Evolutionary conservation across 2,329 filamentous ascomycete species (phyloP).

Genomic region (Biscogniauxia sp.): DNA sequence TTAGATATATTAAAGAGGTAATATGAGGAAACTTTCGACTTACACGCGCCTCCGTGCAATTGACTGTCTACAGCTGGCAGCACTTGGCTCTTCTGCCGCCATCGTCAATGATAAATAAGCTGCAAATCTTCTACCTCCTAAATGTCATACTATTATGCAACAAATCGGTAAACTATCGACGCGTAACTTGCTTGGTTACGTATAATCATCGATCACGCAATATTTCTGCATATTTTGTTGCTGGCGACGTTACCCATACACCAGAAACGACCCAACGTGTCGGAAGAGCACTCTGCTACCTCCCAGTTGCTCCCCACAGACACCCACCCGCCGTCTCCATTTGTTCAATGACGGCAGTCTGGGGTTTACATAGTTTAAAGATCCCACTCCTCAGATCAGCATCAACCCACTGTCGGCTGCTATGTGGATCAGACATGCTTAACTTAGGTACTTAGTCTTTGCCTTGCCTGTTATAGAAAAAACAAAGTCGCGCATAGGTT

Average conservation of each 20-base stretch:
- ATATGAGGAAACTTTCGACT: not conserved
- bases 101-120: not conserved
- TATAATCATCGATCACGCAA: not conserved
- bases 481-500: not conserved
- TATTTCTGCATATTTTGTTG: not conserved
- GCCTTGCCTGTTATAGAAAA: not conserved
- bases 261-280: not conserved
- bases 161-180: not conserved
- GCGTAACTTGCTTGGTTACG: not conserved
- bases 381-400: not conserved
- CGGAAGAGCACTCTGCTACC: not conserved
- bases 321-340: too few relatives aligned
- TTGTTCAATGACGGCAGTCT: too few relatives aligned
- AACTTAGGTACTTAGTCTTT: not conserved
- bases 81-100: not conserved
- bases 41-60: not conserved
- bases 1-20: too few relatives aligned
- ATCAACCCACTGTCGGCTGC: not conserved
- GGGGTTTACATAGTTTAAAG: not conserved
- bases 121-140: not conserved
- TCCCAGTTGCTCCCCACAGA: not conserved
- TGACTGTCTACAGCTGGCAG: not conserved
- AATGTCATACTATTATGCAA: not conserved
- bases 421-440: not conserved
- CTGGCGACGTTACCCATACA: not conserved